phyloP scores from a whole-genome alignment of 192 early-diverging fungal genomes.

The Powellomyces hirtus region DNA sequence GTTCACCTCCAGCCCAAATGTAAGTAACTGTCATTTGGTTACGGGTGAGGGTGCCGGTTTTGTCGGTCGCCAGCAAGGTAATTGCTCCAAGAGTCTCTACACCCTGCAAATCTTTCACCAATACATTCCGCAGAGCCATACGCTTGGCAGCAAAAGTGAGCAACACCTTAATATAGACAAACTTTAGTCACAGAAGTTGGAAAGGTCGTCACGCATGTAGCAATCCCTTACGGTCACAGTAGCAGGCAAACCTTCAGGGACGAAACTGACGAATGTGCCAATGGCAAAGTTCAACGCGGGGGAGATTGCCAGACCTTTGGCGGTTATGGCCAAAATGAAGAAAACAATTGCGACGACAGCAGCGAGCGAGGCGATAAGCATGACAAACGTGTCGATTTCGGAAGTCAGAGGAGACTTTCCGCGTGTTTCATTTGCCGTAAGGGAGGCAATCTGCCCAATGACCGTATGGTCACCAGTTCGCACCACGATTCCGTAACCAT shows the following conservation, averaged over 20 bases:
- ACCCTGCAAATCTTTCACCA: conserved; percentile 94
- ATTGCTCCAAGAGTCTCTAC: conserved; percentile 97
- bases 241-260: conserved; percentile 90
- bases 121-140: conserved; percentile 83
- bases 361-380: conserved; percentile 81
- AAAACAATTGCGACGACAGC: conserved; percentile 75
- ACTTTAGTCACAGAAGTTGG: not conserved
- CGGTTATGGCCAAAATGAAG: conserved; percentile 73
- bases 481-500: conserved; percentile 90
- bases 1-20: conserved; percentile 75
- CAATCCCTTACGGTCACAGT: conserved; percentile 69
- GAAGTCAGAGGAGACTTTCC: conserved; percentile 67
- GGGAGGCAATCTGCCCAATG: conserved; percentile 89
- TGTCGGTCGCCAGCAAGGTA: conserved; percentile 94
- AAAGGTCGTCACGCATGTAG: not conserved
- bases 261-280: conserved; percentile 74
- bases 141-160: conserved; percentile 93
- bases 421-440: conserved; percentile 79
- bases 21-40: conserved; percentile 97
- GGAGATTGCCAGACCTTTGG: conserved; percentile 42
- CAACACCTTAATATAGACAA: conserved; percentile 54
- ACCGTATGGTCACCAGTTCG: conserved; percentile 92
- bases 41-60: conserved; percentile 93
- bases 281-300: conserved; percentile 80
- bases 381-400: conserved; percentile 80